These are phyloP conservation scores for Scortechinia acanthostroma DNA, from an alignment of 2,329 filamentous ascomycete species.

Conservation along the genomic window DNA sequence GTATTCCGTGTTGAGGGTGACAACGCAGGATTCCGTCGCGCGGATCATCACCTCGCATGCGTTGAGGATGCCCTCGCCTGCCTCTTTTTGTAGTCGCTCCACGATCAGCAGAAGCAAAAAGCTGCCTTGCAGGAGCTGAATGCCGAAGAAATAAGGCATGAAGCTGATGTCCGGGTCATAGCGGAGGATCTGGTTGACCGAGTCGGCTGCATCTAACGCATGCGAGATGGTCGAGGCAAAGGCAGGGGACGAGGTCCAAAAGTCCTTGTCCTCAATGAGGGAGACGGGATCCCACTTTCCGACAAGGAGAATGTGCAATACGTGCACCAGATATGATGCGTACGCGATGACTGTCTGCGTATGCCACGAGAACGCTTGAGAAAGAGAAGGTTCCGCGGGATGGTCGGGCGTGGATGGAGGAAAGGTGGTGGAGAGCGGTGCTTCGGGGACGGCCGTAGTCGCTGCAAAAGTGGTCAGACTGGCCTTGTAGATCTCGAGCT, in stretches of 20 bases:
- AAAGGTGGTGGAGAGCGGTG: background rate
- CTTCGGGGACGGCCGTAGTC: background rate
- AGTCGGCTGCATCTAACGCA: background rate
- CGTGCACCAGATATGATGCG: background rate
- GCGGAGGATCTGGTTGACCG: background rate
- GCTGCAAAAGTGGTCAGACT: background rate
- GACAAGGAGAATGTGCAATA: background rate
- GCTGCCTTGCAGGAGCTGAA: conserved; percentile 1
- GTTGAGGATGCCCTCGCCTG: background rate
- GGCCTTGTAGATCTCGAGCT: conserved; percentile 2
- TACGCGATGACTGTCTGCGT: background rate
- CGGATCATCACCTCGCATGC: conserved; percentile 1
- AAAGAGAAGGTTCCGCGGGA: background rate
- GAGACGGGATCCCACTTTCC: conserved; percentile 2
- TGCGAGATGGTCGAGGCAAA: conserved; percentile 1
- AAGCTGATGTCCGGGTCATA: background rate
- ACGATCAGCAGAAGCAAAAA: conserved; percentile 1
- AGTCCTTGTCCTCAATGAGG: conserved; percentile 2
- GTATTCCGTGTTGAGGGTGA: conserved; percentile 1
- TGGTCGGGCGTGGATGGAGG: background rate
- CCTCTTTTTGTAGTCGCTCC: background rate
- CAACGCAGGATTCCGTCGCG: background rate
- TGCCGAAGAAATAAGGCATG: conserved; percentile 2
- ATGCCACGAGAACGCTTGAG: background rate
- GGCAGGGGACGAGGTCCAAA: conserved; percentile 1